Evolutionary conservation across 768 basidiomycete species (phyloP), one percentile per base, ranked within the genome.

Genomic region (Tephrocybe sp.): DNA sequence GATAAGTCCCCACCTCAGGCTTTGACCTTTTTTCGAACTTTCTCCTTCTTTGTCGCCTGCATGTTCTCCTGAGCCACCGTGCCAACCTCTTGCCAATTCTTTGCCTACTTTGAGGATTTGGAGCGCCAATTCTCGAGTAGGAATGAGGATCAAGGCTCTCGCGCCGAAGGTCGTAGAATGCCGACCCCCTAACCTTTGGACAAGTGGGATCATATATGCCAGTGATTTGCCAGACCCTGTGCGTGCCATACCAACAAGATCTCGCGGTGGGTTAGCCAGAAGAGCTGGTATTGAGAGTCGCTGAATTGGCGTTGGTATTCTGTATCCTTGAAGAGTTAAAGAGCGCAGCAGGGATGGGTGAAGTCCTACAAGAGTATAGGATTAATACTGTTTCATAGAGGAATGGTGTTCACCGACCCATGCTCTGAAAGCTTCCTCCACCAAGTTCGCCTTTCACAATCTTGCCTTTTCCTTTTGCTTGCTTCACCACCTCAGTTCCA

Each of bases 161-260:
- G 91, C 85, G 33, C 93, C 94, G 58, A 93, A 93, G 0, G 83
- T 72, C 10, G 84, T 79, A 0, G 84, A 78, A 64, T 97, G 94
- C 30, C 84, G 74, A 8, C 91, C 90, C 5, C 88, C 84, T 7
- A 99, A 80, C 40, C 92, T 80, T 51, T 95, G 90, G 0, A 97
- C 76, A 14, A 99, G 79, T 44, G 97, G 97, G 21, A 98, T 74
- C 78, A 98, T 83, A 66, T 95, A 99, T 17, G 96, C 96, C 30
- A 99, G 81, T 9, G 95, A 95, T 73, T 98, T 98, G 53, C 97
- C 97, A 1, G 94, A 97, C 36, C 97, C 97, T 3, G 97, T 99
- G 32, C 97, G 82, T 32, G 97, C 96, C 97, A 98, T 99, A 36
- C 93, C 96, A 12, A 98, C 93, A 12, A 99, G 83, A 70, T 97